Evolutionary conservation across 2,329 filamentous ascomycete species (phyloP).

Genomic region (Paecilomyces variotii): DNA sequence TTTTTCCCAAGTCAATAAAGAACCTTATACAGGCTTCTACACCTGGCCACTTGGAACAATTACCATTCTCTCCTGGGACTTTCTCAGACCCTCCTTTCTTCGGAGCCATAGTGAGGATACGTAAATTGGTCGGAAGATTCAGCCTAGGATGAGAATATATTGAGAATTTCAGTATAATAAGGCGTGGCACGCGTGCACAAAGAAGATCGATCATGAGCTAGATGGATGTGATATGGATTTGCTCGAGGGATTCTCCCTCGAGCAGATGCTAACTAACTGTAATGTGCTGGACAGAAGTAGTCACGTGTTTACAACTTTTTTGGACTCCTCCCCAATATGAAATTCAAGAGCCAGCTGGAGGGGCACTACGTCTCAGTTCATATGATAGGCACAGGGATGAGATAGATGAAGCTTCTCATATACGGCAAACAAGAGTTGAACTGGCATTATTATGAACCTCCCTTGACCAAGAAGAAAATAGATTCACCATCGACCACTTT

Average conservation of each 20-base stretch:
- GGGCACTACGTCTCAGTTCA: background rate
- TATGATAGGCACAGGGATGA: background rate
- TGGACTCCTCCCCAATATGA: background rate
- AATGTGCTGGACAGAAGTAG: background rate
- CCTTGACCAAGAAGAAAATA: background rate
- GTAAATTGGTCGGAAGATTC: no score
- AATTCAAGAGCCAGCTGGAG: background rate
- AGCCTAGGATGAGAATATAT: background rate
- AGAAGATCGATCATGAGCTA: background rate
- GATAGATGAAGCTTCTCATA: background rate
- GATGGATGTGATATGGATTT: background rate
- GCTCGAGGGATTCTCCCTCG: background rate
- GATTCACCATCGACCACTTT: background rate
- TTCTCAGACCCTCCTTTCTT: constrained; percentile 31
- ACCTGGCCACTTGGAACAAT: constrained; percentile 1
- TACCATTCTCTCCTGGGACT: constrained; percentile 22
- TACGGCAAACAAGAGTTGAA: background rate
- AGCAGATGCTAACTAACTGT: background rate
- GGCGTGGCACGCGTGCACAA: background rate
- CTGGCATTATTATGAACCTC: background rate
- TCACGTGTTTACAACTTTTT: background rate
- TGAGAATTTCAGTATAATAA: background rate
- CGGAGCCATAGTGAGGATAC: constrained; percentile 28
- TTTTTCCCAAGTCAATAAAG: constrained; percentile 1
- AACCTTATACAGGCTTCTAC: background rate